These are phyloP conservation scores for Lyophyllum decastes DNA, from an alignment of 768 basidiomycete genomes.

Conservation along the genomic window DNA sequence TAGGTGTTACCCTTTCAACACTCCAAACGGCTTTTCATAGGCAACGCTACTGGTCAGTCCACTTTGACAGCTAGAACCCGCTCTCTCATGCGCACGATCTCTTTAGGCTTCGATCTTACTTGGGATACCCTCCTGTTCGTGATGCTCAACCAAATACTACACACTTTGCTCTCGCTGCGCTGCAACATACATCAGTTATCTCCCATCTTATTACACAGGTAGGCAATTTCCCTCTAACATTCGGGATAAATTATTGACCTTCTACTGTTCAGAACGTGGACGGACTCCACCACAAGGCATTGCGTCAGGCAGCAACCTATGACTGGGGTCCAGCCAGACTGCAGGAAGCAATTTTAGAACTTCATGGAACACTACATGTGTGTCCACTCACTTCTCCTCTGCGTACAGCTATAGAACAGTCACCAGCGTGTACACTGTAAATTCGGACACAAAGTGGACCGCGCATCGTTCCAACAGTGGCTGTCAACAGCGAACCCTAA, in stretches of 20 bases:
- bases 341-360: conserved; percentile 62
- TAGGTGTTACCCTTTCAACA: background rate
- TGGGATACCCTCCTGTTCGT: conserved; percentile 88
- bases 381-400: background rate
- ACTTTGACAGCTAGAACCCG: conserved; percentile 18
- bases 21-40: conserved; percentile 34
- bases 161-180: conserved; percentile 83
- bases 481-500: conserved; percentile 74
- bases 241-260: background rate
- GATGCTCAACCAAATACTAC: conserved; percentile 85
- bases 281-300: conserved; percentile 86
- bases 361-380: conserved; percentile 89
- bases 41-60: conserved; percentile 75
- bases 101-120: conserved; percentile 66
- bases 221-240: conserved; percentile 24
- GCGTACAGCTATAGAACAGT: background rate
- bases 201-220: conserved; percentile 77
- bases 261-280: conserved; percentile 75
- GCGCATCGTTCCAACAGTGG: conserved; percentile 73
- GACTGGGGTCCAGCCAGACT: conserved; percentile 39
- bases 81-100: conserved; percentile 7
- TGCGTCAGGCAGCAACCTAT: conserved; percentile 33
- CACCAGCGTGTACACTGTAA: conserved; percentile 77
- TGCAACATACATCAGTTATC: conserved; percentile 68
- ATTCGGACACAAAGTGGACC: conserved; percentile 65